Evolutionary conservation across 805 yeast species (phyloP), one percentile per base, ranked within the genome.

Genomic region (Teunomyces pallodes): DNA sequence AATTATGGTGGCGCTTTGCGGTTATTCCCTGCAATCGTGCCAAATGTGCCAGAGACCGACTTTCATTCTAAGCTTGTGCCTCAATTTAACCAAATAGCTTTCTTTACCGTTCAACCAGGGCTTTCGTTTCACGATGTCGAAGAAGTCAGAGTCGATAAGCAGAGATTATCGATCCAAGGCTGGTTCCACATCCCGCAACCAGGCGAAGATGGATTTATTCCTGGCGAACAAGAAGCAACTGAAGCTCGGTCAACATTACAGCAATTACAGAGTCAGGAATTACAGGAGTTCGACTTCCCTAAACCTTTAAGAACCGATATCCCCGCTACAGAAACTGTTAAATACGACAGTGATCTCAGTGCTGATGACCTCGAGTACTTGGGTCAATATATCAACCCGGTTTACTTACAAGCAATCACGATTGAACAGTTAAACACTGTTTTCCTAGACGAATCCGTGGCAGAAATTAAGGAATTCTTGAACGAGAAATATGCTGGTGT

Each of bases 101-200:
- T 94, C 61, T 94, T 94, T 75, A 86, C 87, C 4, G 98, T 94
- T 10, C 94, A 90, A 62, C 99, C 99, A 0, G 99, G 99, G 0
- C 79, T 86, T 43, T 87, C 96, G 1, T 94, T 94, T 77, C 99
- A 94, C 65, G 99, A 95, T 59, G 99, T 94, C 9, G 98, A 95
- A 69, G 99, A 94, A 65, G 99, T 95, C 1, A 79, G 85, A 51
- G 96, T 84, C 1, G 96, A 91, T 61, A 88, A 86, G 61, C 96
- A 90, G 53, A 78, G 99, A 60, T 72, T 94, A 31, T 88, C 96
- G 0, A 89, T 94, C 51, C 97, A 94, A 60, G 99, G 99, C 1
- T 95, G 99, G 99, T 95, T 92, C 63, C 99, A 94, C 66, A 88
- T 91, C 45, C 99, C 99, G 3, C 98, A 94, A 64, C 72, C 71